Base-by-base conservation (phyloP, 2,329 filamentous ascomycete genomes). In the Fusarium circinatum region DNA sequence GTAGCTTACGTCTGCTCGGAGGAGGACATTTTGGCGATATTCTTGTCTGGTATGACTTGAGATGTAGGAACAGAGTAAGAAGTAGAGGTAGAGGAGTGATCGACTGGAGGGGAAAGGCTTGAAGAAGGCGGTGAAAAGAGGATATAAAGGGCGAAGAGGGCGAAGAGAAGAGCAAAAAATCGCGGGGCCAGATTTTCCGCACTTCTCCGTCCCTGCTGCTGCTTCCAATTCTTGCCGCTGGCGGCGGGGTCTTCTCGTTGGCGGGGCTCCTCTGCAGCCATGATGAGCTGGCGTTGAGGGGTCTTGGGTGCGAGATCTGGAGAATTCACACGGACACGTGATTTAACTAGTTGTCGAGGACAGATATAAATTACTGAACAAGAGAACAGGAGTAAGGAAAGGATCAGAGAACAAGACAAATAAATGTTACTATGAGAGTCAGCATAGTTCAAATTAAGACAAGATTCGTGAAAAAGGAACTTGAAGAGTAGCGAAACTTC, bases 1-100 rank as follows among this genome's bases (percentile, higher is more conserved):
- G 81, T 80, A 80, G 60, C 93, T 86, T 87, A 97, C 94, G 95
- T 98, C 89, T 96, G 93, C 88, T 97, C 94, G 86, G 85, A 80
- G 80, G 85, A 87, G 87, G 93, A 89, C 91, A 93, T 93, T 83
- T 83, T 91, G 86, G 75, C 80, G 77, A 80, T 76, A 71, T 76
- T 71, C 49, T 70, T 69, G 65, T 80, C 75, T 75, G 76, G 63
- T 66, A 76, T 73, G 71, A 78, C 64, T 77, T 73, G 71, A 69
- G 74, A 70, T 68, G 76, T 68, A 80, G 81, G 68, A 75, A 78
- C 78, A 72, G 76, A 76, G 62, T 73, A 65, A 60, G 73, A 63
- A 38, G 54, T 26, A 68, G 55, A 72, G 57, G 68, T 65, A 78
- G 76, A 73, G 71, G 78, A 77, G 59, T 70, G 71, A 68, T 80